Conservation (phyloP, 2,329 filamentous ascomycete genomes). For the Ophiocordyceps unilateralis region DNA sequence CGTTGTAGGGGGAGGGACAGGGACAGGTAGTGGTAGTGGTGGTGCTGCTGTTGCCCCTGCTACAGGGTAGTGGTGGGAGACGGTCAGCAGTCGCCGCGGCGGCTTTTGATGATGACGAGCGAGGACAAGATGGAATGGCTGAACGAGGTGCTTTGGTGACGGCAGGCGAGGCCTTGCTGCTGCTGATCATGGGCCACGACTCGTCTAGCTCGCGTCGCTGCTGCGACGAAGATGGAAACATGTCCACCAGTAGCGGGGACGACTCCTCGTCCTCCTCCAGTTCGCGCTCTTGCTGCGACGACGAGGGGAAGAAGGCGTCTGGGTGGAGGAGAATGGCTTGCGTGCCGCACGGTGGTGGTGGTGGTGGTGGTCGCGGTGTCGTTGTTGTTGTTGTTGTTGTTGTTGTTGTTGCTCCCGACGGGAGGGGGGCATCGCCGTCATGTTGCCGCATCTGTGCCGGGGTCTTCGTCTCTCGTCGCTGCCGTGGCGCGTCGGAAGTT, state of each 20-base stretch:
- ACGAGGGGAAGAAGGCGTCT: conserved; percentile 37
- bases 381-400: neutral
- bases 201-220: neutral
- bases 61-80: too few relatives aligned
- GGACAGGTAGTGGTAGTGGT: too few relatives aligned
- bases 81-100: too few relatives aligned
- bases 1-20: too few relatives aligned
- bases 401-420: neutral
- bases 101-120: neutral
- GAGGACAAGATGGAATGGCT: too few relatives aligned
- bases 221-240: too few relatives aligned
- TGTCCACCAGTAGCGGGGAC: too few relatives aligned
- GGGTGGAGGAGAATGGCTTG: conserved; percentile 34
- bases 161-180: conserved; percentile 1
- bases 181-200: neutral
- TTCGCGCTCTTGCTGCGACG: conserved; percentile 31
- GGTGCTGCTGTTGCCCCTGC: too few relatives aligned
- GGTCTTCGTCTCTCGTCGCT: too few relatives aligned
- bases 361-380: conserved; percentile 3
- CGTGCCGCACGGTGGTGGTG: conserved; percentile 23
- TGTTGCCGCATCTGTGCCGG: too few relatives aligned
- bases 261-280: neutral
- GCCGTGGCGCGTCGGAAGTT: too few relatives aligned
- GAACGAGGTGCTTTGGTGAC: conserved; percentile 1
- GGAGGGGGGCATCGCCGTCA: neutral